Evolutionary conservation across 805 yeast genomes (phyloP), one percentile per base, ranked within the genome.

Genomic region (Spathaspora girioi): DNA sequence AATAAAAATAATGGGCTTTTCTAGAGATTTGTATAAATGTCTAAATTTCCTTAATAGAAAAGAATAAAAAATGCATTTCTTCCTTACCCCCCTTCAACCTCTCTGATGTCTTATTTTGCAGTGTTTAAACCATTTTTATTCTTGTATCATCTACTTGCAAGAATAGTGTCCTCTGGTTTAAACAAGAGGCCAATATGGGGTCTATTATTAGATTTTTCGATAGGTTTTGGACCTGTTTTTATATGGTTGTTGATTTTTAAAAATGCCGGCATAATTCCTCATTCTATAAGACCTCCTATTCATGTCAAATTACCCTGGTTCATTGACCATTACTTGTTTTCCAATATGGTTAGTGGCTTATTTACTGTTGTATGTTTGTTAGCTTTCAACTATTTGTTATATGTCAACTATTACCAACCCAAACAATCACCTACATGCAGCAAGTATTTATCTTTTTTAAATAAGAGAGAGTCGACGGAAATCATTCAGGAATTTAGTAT

Each of bases 201-300:
- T 3, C 59, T 82, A 3, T 61, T 71, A 1, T 48, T 78, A 40
- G 78, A 75, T 55, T 83, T 83, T 53, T 54, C 65, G 42, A 53
- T 74, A 44, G 81, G 80, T 61, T 83, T 84, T 62, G 62, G 73
- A 1, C 83, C 82, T 0, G 77, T 83, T 2, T 67, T 79, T 38
- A 57, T 75, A 18, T 83, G 88, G 88, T 65, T 83, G 42, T 50
- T 65, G 40, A 75, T 81, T 18, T 83, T 83, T 67, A 79, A 82
- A 61, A 75, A 82, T 58, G 87, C 88, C 1, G 82, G 82, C 1
- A 40, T 70, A 2, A 81, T 84, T 26, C 89, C 90, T 8, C 73
- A 68, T 26, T 66, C 66, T 5, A 70, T 76, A 56, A 69, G 89
- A 51, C 90, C 89, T 0, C 53, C 55, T n/a, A n/a, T n/a, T n/a